Evolutionary conservation across 805 yeast genomes (phyloP).

Genomic region (Yarrowia divulgata): DNA sequence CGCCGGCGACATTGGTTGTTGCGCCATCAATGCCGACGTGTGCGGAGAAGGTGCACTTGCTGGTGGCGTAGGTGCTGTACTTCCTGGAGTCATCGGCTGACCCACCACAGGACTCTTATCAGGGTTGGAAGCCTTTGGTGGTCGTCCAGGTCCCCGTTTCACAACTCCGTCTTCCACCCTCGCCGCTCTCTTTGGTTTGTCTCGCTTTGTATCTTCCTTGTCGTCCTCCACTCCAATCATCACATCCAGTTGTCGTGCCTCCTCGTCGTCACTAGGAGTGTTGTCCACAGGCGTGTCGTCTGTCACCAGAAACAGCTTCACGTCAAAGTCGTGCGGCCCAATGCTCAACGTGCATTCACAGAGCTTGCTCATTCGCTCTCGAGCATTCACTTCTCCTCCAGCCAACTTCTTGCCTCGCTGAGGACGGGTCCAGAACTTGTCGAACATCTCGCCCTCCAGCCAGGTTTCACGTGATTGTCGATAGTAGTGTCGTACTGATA

Average conservation of each 20-base stretch:
- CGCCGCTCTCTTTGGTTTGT: background rate
- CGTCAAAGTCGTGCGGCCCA: conserved; percentile 86
- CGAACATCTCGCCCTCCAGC: conserved; percentile 73
- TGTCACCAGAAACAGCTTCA: conserved; percentile 80
- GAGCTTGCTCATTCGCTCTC: conserved; percentile 89
- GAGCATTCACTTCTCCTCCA: conserved; percentile 60
- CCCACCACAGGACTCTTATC: background rate
- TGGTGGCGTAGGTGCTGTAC: background rate
- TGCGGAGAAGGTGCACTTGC: no score
- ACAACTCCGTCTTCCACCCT: background rate
- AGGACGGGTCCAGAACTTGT: conserved; percentile 80
- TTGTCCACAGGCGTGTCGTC: conserved; percentile 59
- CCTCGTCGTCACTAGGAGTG: conserved; percentile 30
- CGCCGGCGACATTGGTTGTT: background rate
- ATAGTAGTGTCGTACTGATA: conserved; percentile 35
- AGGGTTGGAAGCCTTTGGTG: background rate
- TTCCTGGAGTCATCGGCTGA: background rate
- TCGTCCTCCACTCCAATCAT: conserved; percentile 33
- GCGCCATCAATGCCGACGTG: background rate
- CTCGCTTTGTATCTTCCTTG: conserved; percentile 3
- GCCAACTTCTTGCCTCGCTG: conserved; percentile 60
- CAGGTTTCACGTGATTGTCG: conserved; percentile 70
- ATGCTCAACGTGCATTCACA: conserved; percentile 74
- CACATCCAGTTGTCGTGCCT: conserved; percentile 20
- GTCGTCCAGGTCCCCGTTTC: conserved; percentile 9